phyloP scores from a whole-genome alignment of 106 monocot genomes.

The Chionographis japonica region DNA sequence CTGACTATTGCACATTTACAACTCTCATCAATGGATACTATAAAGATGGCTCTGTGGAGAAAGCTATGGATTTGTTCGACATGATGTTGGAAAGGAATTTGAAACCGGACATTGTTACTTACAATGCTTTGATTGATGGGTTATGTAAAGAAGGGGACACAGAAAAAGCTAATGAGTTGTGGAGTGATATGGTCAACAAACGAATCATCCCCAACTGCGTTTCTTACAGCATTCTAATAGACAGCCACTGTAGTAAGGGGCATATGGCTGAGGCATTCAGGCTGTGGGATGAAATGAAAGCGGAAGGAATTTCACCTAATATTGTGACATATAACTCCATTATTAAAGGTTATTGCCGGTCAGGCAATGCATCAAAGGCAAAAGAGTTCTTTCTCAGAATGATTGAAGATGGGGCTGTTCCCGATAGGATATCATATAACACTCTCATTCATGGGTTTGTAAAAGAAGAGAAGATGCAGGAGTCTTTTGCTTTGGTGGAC shows the following conservation, averaged over 20 bases:
- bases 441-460: constrained; percentile 67
- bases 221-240: constrained; percentile 74
- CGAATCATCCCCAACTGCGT: constrained; percentile 55
- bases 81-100: constrained; percentile 54
- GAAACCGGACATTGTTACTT: constrained; percentile 82
- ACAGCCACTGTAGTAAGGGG: constrained; percentile 57
- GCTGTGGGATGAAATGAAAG: constrained; percentile 70
- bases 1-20: constrained; percentile 73
- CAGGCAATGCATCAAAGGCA: constrained; percentile 58
- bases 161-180: constrained; percentile 62
- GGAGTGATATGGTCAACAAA: constrained; percentile 61
- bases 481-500: constrained; percentile 51
- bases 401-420: constrained; percentile 42
- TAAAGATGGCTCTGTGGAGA: constrained; percentile 42
- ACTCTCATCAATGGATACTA: constrained; percentile 86
- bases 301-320: constrained; percentile 57
- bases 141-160: constrained; percentile 74
- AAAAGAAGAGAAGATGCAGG: constrained; percentile 56
- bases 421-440: constrained; percentile 80
- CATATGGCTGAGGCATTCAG: constrained; percentile 46
- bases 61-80: constrained; percentile 51
- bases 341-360: constrained; percentile 75
- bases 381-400: constrained; percentile 59
- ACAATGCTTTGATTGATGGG: constrained; percentile 87
- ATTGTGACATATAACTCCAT: constrained; percentile 77